A percentile compares a stretch with the other conserved stretches of the same genome.
Conservation (phyloP, 441 rosid genomes). For the Arabidopsis hybrid region DNA sequence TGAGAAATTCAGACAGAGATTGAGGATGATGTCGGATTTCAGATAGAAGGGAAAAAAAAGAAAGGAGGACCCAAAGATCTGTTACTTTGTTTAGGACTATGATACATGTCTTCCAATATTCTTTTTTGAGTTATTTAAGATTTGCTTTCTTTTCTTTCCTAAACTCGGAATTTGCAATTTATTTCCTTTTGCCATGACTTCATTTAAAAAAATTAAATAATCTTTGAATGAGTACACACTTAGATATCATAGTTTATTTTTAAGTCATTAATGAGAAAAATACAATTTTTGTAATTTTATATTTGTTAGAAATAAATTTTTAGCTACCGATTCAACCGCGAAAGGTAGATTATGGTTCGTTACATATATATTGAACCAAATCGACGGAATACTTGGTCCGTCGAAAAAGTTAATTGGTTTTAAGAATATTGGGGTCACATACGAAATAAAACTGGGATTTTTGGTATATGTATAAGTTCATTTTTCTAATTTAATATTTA, state of each 20-base stretch:
- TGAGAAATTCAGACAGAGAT: constrained; percentile 38
- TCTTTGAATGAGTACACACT: constrained; percentile 29
- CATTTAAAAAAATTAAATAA: background rate
- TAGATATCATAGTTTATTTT: background rate
- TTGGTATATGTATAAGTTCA: too few species aligned
- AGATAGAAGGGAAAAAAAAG: background rate
- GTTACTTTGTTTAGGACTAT: constrained; percentile 35
- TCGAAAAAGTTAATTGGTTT: too few species aligned
- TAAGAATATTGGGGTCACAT: too few species aligned
- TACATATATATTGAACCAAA: too few species aligned
- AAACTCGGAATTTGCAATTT: background rate
- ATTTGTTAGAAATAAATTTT: too few species aligned
- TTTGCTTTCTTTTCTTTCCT: background rate
- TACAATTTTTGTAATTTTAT: background rate
- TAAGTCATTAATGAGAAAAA: background rate
- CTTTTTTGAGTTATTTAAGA: constrained; percentile 6
- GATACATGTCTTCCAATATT: constrained; percentile 38
- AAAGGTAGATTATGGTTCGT: too few species aligned
- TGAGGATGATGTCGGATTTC: constrained; percentile 37
- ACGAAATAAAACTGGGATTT: too few species aligned
- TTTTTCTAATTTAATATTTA: too few species aligned
- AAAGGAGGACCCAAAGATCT: constrained; percentile 43
- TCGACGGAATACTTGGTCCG: too few species aligned
- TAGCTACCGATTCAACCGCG: too few species aligned
- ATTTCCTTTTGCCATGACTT: constrained; percentile 2